phyloP scores from a whole-genome alignment of 495 filamentous ascomycete species.

The Penicillium mononematosum region DNA sequence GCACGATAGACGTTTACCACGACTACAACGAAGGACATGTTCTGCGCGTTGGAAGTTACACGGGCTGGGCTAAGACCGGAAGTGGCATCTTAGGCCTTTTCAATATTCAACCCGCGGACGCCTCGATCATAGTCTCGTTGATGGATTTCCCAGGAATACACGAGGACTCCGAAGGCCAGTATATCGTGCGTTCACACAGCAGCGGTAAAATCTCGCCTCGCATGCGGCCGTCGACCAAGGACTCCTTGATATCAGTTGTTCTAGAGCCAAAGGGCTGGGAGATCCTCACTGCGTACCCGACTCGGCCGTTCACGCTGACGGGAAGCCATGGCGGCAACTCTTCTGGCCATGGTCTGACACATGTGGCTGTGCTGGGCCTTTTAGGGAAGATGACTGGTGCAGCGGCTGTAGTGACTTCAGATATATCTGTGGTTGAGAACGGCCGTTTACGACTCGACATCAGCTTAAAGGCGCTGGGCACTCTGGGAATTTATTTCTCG shows the following conservation, averaged over 20 bases:
- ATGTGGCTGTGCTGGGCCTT: constrained; percentile 73
- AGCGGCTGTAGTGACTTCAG: constrained; percentile 65
- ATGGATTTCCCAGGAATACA: constrained; percentile 69
- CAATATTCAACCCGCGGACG: constrained; percentile 60
- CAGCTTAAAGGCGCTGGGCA: constrained; percentile 76
- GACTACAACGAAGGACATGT: constrained; percentile 68
- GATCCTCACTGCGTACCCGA: constrained; percentile 72
- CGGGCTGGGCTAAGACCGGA: constrained; percentile 60
- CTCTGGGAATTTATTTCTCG: constrained; percentile 70
- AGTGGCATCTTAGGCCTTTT: constrained; percentile 81
- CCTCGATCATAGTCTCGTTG: constrained; percentile 67
- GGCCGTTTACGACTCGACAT: constrained; percentile 62
- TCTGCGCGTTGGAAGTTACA: constrained; percentile 76
- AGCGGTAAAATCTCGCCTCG: constrained; percentile 62
- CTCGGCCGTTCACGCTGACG: constrained; percentile 52
- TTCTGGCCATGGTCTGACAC: constrained; percentile 18
- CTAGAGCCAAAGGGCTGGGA: constrained; percentile 70
- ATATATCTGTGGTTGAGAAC: constrained; percentile 55
- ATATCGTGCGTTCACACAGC: constrained; percentile 69
- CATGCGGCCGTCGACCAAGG: constrained; percentile 36
- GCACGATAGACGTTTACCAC: constrained; percentile 68
- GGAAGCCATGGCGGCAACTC: constrained; percentile 13
- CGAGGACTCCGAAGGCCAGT: constrained; percentile 40
- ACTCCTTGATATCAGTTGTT: constrained; percentile 55
- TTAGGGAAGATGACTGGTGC: constrained; percentile 87